Evolutionary conservation across 106 monocot species (phyloP).

Genomic region (Apostasia ramifera): DNA sequence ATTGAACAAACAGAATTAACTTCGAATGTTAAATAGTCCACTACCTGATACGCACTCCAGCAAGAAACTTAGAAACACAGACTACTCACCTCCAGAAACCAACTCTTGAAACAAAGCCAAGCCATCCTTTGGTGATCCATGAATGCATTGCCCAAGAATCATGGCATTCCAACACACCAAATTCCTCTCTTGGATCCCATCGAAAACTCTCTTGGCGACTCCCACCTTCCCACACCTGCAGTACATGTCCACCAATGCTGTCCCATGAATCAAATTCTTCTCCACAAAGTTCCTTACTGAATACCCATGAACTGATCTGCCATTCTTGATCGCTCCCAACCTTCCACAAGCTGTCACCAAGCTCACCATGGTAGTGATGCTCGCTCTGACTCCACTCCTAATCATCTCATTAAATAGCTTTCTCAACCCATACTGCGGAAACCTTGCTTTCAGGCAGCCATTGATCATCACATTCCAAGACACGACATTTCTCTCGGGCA

Average conservation of each 20-base stretch:
- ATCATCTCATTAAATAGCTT: slow-evolving; percentile 24
- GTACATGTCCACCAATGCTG: slow-evolving; percentile 44
- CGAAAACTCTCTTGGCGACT: slow-evolving; percentile 30
- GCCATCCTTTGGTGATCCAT: slow-evolving; percentile 28
- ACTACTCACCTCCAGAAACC: slow-evolving; percentile 11
- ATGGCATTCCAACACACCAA: slow-evolving; percentile 53
- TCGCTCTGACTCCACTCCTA: slow-evolving; percentile 2
- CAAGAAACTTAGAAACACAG: too few species aligned
- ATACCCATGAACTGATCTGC: slow-evolving; percentile 22
- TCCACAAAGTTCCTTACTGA: slow-evolving; percentile 20
- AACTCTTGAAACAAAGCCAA: slow-evolving; percentile 23
- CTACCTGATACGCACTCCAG: too few species aligned
- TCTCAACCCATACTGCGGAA: slow-evolving; percentile 10
- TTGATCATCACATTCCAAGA: slow-evolving; percentile 43
- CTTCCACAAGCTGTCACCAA: slow-evolving; percentile 28
- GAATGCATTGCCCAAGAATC: slow-evolving; percentile 31
- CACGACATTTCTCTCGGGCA: slow-evolving; percentile 34
- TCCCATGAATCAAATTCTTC: slow-evolving; percentile 28
- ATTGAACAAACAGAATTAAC: too few species aligned
- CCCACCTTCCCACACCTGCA: slow-evolving; percentile 31
- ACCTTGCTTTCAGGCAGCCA: slow-evolving; percentile 16
- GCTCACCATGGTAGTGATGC: slow-evolving; percentile 17
- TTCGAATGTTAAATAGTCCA: too few species aligned
- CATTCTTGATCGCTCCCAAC: slow-evolving; percentile 17
- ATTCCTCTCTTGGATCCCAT: slow-evolving; percentile 25